Evolutionary conservation across 495 filamentous ascomycete species (phyloP), one percentile per base, ranked within the genome.

Genomic region (Annulohypoxylon stygium): DNA sequence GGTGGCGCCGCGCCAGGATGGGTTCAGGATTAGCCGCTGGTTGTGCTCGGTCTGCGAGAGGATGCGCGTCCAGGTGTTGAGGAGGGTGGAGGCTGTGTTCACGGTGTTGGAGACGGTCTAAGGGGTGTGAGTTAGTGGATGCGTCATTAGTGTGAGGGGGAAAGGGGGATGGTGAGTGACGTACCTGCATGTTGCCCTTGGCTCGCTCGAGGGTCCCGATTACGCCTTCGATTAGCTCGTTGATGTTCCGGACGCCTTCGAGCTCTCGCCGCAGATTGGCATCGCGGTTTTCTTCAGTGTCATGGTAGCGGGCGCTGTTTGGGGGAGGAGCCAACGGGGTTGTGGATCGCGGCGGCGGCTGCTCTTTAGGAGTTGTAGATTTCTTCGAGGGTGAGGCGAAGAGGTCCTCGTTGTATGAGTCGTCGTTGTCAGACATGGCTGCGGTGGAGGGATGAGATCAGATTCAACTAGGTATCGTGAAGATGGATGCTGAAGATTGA

Each of bases 31-130:
- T 50, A 98, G 82, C 3, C 96, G 90, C 76, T 98, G 94, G 76
- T 97, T 98, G 79, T 99, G 95, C 81, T 99, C 96, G 0, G 96
- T 98, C 78, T 98, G 96, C 23, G 92, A 95, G 4, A 99, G 88
- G 70, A 98, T 98, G 64, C 94, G 90, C 48, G 94, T 97, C 94
- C 94, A 99, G 26, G 96, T 96, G 73, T 95, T 93, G 39, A 99
- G 88, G n/a, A 99, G 88, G 0, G 93, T 93, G 39, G 94, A 95
- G n/a, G 95, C 93, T 50, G 93, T 94, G 60, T 87, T 84, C 26
- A 98, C 93, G 3, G 96, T 98, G 59, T 87, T 86, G 47, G 92
- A 92, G 11, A 99, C 94, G 11, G 93, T 96, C 91, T 96, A 69
- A 16, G 43, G 65, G 59, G 30, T 7, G 25, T 55, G 33, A 37